phyloP scores from a whole-genome alignment of 176 grass and related monocot species.

The Hsuehochloa calcarea region DNA sequence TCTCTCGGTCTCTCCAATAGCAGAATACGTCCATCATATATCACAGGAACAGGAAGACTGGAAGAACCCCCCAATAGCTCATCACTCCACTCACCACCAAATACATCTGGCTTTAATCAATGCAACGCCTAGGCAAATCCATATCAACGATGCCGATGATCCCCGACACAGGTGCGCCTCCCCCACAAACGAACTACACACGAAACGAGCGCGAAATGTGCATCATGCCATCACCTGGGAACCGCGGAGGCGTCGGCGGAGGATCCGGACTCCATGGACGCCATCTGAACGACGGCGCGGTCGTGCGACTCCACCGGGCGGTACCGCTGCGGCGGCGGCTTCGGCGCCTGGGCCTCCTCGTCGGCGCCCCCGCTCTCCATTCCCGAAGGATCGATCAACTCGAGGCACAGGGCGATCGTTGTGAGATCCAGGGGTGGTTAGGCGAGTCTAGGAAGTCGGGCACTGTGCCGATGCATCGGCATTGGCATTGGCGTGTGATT shows the following conservation, averaged over 20 bases:
- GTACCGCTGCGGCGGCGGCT: too few relatives aligned
- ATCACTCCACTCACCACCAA: background rate
- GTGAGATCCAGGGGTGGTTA: background rate
- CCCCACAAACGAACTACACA: background rate
- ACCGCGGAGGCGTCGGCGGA: background rate
- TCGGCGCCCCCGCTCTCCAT: slow-evolving; percentile 53
- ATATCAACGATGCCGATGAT: background rate
- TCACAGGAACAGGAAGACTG: background rate
- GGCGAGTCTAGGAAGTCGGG: background rate
- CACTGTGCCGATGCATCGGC: background rate
- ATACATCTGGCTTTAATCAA: background rate
- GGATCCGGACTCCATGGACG: slow-evolving; percentile 39
- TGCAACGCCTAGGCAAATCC: background rate
- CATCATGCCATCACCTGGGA: background rate
- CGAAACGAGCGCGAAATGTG: background rate
- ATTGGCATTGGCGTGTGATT: too few relatives aligned
- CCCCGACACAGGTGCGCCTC: background rate
- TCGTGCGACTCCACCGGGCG: slow-evolving; percentile 43
- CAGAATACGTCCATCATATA: background rate
- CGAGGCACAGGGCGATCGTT: too few relatives aligned
- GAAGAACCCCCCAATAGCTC: too few relatives aligned
- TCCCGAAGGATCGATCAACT: background rate
- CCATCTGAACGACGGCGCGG: slow-evolving; percentile 47
- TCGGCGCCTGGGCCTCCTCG: slow-evolving; percentile 36
- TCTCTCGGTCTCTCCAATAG: background rate